Conservation (phyloP, 495 filamentous ascomycete species). For the Glarea lozoyensis region DNA sequence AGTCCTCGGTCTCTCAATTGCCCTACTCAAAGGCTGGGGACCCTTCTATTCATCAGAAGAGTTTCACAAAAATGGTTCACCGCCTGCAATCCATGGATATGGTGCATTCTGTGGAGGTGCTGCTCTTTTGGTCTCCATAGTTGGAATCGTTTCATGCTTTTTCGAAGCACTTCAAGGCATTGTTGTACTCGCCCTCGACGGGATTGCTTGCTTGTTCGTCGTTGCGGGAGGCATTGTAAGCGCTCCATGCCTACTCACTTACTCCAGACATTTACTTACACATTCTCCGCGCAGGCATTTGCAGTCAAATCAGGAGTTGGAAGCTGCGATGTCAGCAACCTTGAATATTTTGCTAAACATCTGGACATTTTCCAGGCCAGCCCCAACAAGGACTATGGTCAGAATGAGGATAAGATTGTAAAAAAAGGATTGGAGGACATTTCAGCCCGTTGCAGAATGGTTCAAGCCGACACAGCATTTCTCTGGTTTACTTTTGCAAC, state of each 20-base stretch:
- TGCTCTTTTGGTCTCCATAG: constrained; percentile 31
- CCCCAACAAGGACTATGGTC: background rate
- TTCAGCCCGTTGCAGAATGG: constrained; percentile 6
- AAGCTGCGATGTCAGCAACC: constrained; percentile 2
- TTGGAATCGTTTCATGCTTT: constrained; percentile 31
- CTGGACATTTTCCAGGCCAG: background rate
- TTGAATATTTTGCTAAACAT: background rate
- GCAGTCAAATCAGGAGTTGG: constrained; percentile 10
- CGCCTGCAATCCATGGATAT: constrained; percentile 9
- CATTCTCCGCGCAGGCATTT: constrained; percentile 8
- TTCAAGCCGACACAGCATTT: constrained; percentile 17
- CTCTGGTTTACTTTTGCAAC: constrained; percentile 12
- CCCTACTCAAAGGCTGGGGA: constrained; percentile 13
- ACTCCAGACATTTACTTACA: background rate
- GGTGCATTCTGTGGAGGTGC: constrained; percentile 35
- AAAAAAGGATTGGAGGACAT: background rate
- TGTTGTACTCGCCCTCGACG: constrained; percentile 33
- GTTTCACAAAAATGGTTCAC: background rate
- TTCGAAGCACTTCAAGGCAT: constrained; percentile 30
- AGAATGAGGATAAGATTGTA: background rate
- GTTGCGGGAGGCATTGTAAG: constrained; percentile 48
- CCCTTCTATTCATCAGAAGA: background rate
- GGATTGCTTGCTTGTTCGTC: constrained; percentile 31
- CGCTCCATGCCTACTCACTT: constrained; percentile 5
- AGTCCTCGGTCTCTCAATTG: constrained; percentile 12